Evolutionary conservation across 306 rosid species (phyloP).

Genomic region (Dryas drummondii): DNA sequence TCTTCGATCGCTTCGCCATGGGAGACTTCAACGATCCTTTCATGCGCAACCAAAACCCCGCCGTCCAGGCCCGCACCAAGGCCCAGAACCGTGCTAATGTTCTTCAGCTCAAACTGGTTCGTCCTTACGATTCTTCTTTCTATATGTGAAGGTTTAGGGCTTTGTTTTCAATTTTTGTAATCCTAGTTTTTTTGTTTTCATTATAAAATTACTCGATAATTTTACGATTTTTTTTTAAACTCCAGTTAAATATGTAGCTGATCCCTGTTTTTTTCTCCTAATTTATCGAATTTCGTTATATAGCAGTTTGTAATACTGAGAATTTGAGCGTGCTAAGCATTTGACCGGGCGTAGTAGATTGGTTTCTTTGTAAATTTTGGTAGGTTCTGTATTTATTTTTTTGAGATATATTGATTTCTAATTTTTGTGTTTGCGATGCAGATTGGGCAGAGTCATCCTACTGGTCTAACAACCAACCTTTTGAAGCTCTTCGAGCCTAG

Average conservation of each 20-base stretch:
- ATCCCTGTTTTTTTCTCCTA: not conserved
- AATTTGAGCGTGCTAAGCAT: not conserved
- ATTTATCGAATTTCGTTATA: not conserved
- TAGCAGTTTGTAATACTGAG: not conserved
- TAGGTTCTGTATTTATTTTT: not conserved
- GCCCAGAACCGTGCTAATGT: constrained; percentile 97
- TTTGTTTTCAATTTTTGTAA: not conserved
- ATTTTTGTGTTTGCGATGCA: constrained; percentile 34
- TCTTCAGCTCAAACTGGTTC: constrained; percentile 93
- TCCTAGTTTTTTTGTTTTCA: not conserved
- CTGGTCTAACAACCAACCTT: constrained; percentile 85
- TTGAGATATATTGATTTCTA: not conserved
- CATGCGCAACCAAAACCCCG: constrained; percentile 96
- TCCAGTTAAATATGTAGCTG: not conserved
- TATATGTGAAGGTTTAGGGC: not conserved
- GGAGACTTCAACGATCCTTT: constrained; percentile 79
- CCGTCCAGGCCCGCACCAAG: constrained; percentile 98
- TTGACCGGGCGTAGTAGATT: not conserved
- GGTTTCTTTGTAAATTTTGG: not conserved
- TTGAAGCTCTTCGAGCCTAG: constrained; percentile 98
- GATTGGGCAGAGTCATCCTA: constrained; percentile 99
- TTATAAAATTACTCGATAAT: not conserved
- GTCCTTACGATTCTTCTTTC: not conserved
- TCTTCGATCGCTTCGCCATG: constrained; percentile 52
- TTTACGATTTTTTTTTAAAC: not conserved